Base-by-base conservation (phyloP, 1,284 basidiomycete species). In the Heliocybe sulcata region DNA sequence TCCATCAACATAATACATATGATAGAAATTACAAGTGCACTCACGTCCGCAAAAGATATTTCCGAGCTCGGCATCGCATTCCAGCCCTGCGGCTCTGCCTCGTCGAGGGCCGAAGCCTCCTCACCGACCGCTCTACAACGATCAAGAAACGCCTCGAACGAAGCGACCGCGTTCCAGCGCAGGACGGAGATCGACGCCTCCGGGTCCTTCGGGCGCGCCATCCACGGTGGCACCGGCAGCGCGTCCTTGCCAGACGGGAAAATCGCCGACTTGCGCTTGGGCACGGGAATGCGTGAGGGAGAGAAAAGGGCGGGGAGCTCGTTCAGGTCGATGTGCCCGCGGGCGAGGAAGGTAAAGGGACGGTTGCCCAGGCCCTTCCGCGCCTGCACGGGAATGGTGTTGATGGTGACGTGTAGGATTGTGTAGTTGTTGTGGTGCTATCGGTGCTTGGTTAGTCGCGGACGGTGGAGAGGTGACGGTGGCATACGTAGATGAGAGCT, bases 401-500 rank as follows among this genome's bases (percentile, higher is more conserved):
- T 82, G 35, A 81, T 65, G 1, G 83, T 83, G 50, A 88, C 81
- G 54, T 87, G 84, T 9, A 87, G 66, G 49, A 75, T 74, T 0
- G 74, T 75, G n/a, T 67, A 67, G 0, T 72, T 67, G 14, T 75
- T 71, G 59, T 86, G 83, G 61, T 79, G 72, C 83, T 86, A 58
- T 1, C 12, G 12, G 19, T 11, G 9, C 16, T 4, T 19, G 11
- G 57, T 58, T 35, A 56, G 51, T 47, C 25, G 35, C 51, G 23
- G 8, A 16, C 25, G 25, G 10, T 27, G n/a, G 2, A 35, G 19
- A 22, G 51, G 54, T 35, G 20, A 25, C 26, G 35, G 27, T 35
- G 45, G 73, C 82, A 57, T 61, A 87, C 85, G 62, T 86, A 87
- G 55, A 83, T 67, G 42, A 88, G 77, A 1, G 73, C 85, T 49